Conservation (phyloP, 768 basidiomycete genomes). For the Phlebiopsis gigantea region DNA sequence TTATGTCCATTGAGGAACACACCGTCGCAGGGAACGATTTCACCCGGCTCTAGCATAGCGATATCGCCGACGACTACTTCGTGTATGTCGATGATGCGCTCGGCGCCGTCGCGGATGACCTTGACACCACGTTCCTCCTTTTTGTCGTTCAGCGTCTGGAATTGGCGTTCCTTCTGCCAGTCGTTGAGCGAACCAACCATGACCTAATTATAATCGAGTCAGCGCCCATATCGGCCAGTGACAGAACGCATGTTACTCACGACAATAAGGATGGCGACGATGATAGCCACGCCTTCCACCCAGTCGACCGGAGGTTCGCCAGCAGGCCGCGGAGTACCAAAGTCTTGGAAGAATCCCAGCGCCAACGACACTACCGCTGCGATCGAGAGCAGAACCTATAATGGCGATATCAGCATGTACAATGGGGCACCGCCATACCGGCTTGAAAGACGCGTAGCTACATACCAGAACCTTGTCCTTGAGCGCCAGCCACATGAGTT, state of each 20-base stretch:
- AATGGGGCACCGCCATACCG: background rate
- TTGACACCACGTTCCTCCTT: slow-evolving; percentile 93
- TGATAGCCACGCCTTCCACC: slow-evolving; percentile 91
- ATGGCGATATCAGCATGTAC: slow-evolving; percentile 15
- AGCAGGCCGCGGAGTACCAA: slow-evolving; percentile 60
- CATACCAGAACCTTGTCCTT: slow-evolving; percentile 61
- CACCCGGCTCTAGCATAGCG: slow-evolving; percentile 88
- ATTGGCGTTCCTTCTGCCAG: slow-evolving; percentile 98
- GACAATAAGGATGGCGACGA: slow-evolving; percentile 71
- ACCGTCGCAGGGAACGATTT: slow-evolving; percentile 94
- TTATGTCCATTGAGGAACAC: slow-evolving; percentile 91
- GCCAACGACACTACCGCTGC: slow-evolving; percentile 92
- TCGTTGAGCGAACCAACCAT: slow-evolving; percentile 94
- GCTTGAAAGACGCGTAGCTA: slow-evolving; percentile 14
- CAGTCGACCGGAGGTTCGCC: slow-evolving; percentile 83
- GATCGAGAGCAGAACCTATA: slow-evolving; percentile 82
- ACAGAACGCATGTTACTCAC: slow-evolving; percentile 39
- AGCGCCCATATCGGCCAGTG: background rate
- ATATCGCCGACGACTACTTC: slow-evolving; percentile 94
- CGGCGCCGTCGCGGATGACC: slow-evolving; percentile 36
- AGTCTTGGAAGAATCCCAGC: slow-evolving; percentile 90
- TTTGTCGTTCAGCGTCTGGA: slow-evolving; percentile 85
- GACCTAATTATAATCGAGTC: slow-evolving; percentile 40
- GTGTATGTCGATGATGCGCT: slow-evolving; percentile 35
- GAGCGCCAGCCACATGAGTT: slow-evolving; percentile 57